A percentile compares a stretch with the other conserved stretches of the same genome.
Evolutionary conservation across 306 rosid species (phyloP).

Genomic region (Macrotyloma uniflorum): DNA sequence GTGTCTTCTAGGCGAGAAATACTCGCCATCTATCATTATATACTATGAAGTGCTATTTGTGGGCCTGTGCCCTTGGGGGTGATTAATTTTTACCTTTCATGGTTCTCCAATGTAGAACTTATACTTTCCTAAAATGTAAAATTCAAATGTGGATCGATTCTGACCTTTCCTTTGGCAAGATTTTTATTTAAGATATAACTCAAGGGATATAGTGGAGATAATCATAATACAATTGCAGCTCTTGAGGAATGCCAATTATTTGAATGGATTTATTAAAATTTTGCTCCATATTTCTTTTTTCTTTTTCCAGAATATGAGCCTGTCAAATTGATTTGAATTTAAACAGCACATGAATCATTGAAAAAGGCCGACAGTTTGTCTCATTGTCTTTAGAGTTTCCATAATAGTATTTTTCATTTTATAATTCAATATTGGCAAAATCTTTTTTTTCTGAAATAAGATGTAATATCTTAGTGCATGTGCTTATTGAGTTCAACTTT

Average conservation of each 20-base stretch:
- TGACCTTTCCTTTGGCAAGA: neutral
- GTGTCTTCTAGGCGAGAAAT: slow-evolving; percentile 39
- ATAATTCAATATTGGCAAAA: neutral
- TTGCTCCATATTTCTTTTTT: neutral
- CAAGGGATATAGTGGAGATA: slow-evolving; percentile 13
- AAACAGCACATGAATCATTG: slow-evolving; percentile 12
- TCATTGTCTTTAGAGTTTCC: neutral
- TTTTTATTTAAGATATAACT: slow-evolving; percentile 12
- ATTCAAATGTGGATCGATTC: slow-evolving; percentile 14
- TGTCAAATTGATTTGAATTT: slow-evolving; percentile 14
- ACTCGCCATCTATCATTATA: slow-evolving; percentile 17
- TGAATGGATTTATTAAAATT: neutral
- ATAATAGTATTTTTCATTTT: neutral
- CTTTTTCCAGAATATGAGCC: neutral
- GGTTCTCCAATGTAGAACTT: neutral
- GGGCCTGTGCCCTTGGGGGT: neutral
- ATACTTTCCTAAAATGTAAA: neutral
- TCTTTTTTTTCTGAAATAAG: neutral
- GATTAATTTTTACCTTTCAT: neutral
- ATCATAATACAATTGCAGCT: slow-evolving; percentile 8
- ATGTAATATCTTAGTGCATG: neutral
- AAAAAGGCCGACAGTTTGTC: slow-evolving; percentile 1
- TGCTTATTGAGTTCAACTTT: neutral
- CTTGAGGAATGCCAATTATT: slow-evolving; percentile 4
- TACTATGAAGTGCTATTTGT: slow-evolving; percentile 20